Percentiles rank a stretch among this genome's conserved stretches.
phyloP scores from a whole-genome alignment of 2,329 filamentous ascomycete genomes.

The Phaeosphaeria sp. region DNA sequence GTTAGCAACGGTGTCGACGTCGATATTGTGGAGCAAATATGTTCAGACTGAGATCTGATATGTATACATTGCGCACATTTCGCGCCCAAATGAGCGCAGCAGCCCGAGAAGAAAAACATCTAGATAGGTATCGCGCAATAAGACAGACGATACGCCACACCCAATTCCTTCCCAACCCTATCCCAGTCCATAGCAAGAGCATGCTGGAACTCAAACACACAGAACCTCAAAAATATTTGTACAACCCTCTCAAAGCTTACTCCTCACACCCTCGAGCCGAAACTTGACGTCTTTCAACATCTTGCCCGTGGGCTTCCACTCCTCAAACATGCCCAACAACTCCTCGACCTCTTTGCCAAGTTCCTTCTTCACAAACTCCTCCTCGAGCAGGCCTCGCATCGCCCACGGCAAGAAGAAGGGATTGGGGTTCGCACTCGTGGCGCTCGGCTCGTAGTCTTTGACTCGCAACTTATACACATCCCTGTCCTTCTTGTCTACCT shows the following conservation, averaged over 20 bases:
- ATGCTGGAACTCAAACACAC: background rate
- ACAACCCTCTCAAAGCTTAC: constrained; percentile 66
- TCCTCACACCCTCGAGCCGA: constrained; percentile 86
- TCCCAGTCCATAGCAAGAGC: background rate
- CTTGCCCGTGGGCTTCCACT: constrained; percentile 91
- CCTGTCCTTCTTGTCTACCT: constrained; percentile 26
- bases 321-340: constrained; percentile 86
- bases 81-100: background rate
- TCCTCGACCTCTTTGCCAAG: constrained; percentile 77
- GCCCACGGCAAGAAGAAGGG: constrained; percentile 95
- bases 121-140: constrained; percentile 9
- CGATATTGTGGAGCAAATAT: background rate
- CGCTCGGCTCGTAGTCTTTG: constrained; percentile 40
- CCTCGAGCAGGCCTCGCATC: constrained; percentile 90
- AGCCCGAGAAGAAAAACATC: background rate
- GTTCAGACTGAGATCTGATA: background rate
- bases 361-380: constrained; percentile 86
- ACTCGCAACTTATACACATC: constrained; percentile 40
- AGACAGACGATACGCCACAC: constrained; percentile 1
- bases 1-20: background rate
- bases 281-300: constrained; percentile 96
- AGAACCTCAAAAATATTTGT: background rate
- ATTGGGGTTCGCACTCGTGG: constrained; percentile 62
- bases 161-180: background rate
- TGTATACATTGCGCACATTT: background rate